Conservation (phyloP, 441 rosid species). For the Adansonia madagascariensis region DNA sequence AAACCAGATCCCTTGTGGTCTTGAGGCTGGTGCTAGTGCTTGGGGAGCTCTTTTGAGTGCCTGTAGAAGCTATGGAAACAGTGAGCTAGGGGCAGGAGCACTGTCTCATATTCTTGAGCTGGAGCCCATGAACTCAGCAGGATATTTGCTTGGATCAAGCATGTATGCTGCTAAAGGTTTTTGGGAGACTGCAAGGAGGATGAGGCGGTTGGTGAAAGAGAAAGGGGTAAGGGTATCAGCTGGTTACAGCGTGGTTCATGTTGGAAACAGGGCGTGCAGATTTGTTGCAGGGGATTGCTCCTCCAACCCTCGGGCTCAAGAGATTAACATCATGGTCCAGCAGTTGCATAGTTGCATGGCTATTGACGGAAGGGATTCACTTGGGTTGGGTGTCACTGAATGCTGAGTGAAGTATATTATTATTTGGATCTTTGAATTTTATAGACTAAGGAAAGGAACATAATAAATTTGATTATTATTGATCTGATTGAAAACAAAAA, state of each 20-base stretch:
- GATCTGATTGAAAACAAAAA: not conserved
- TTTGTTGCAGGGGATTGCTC: constrained; percentile 55
- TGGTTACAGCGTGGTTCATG: constrained; percentile 55
- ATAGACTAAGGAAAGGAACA: not conserved
- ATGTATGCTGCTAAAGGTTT: constrained; percentile 47
- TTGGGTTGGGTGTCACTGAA: not conserved
- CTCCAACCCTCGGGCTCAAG: constrained; percentile 32
- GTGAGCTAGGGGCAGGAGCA: constrained; percentile 37
- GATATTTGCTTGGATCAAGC: constrained; percentile 56
- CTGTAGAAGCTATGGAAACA: constrained; percentile 46
- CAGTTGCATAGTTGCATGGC: constrained; percentile 44
- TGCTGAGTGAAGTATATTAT: not conserved
- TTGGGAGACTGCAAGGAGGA: constrained; percentile 44
- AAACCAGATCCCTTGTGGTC: constrained; percentile 40
- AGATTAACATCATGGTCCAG: constrained; percentile 31
- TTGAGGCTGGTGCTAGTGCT: constrained; percentile 46
- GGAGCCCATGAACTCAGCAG: constrained; percentile 51
- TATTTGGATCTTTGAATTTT: not conserved
- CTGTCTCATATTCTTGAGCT: constrained; percentile 46
- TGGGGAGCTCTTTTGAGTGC: constrained; percentile 65
- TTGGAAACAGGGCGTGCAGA: constrained; percentile 36
- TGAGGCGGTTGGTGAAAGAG: constrained; percentile 53
- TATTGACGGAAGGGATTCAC: constrained; percentile 21
- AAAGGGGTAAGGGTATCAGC: constrained; percentile 43
- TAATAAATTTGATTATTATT: not conserved